Evolutionary conservation across 345 rosid genomes (phyloP).

Genomic region (Eucalyptus grandis): DNA sequence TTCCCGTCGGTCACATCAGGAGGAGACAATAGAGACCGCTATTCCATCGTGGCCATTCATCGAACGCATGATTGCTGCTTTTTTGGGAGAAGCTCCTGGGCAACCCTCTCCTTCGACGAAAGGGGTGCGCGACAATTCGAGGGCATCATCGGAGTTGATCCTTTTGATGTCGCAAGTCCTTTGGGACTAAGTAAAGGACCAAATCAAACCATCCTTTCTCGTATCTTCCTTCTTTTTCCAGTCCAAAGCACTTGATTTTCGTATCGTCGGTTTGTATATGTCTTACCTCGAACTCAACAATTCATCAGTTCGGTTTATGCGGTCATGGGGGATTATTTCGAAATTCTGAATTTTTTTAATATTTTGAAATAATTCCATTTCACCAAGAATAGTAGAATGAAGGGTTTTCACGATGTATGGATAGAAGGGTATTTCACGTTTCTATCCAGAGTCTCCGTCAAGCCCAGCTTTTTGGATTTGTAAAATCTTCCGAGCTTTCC

Average conservation of each 20-base stretch:
- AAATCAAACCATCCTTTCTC: not conserved
- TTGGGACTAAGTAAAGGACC: not conserved
- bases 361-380: no score
- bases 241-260: not conserved
- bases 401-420: no score
- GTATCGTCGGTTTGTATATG: not conserved
- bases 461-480: not conserved
- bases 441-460: not conserved
- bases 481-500: not conserved
- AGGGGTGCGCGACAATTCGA: not conserved
- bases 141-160: not conserved
- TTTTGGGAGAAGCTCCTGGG: not conserved
- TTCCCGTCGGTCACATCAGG: not conserved
- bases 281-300: not conserved
- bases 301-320: fast-evolving
- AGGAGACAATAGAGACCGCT: not conserved
- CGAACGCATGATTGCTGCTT: not conserved
- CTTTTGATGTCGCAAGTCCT: not conserved
- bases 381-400: no score
- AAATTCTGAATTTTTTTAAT: no score
- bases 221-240: not conserved
- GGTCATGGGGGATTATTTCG: no score
- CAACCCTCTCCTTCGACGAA: not conserved
- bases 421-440: no score
- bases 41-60: not conserved